phyloP scores from a whole-genome alignment of 345 rosid genomes.

The Hibiscus syriacus region DNA sequence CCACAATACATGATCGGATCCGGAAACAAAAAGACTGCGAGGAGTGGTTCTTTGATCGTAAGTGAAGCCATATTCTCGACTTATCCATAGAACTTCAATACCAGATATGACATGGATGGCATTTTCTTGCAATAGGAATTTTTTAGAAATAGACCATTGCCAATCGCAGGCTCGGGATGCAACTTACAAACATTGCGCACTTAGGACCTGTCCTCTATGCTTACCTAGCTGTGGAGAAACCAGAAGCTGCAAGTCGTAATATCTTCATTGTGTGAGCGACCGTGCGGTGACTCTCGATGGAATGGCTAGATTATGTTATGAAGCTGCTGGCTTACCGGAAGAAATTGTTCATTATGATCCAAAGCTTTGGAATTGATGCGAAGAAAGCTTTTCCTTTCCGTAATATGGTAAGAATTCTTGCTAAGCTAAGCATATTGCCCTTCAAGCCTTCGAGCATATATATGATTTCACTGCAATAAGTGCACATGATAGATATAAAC shows the following conservation, averaged over 20 bases:
- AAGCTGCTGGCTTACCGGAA: constrained; percentile 67
- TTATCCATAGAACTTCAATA: too few relatives aligned
- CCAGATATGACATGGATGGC: not conserved
- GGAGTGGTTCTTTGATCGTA: too few relatives aligned
- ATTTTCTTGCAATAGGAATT: constrained; percentile 48
- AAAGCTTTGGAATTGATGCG: constrained; percentile 65
- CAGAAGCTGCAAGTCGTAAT: constrained; percentile 57
- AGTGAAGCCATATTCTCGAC: too few relatives aligned
- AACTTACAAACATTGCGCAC: constrained; percentile 74
- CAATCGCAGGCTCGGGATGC: constrained; percentile 96
- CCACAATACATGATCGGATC: too few relatives aligned
- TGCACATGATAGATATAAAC: not conserved
- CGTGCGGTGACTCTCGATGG: constrained; percentile 88
- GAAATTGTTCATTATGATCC: constrained; percentile 86
- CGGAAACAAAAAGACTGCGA: too few relatives aligned
- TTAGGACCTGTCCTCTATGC: constrained; percentile 80
- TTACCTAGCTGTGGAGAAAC: constrained; percentile 70
- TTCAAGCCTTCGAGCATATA: not conserved
- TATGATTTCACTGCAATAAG: not conserved
- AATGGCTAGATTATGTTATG: too few relatives aligned
- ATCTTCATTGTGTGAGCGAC: constrained; percentile 88
- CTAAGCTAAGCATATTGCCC: not conserved
- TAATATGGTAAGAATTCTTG: constrained; percentile 25
- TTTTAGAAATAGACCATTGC: constrained; percentile 73
- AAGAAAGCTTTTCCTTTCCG: constrained; percentile 94